Conservation (phyloP, 441 rosid species). For the Sinapis alba region DNA sequence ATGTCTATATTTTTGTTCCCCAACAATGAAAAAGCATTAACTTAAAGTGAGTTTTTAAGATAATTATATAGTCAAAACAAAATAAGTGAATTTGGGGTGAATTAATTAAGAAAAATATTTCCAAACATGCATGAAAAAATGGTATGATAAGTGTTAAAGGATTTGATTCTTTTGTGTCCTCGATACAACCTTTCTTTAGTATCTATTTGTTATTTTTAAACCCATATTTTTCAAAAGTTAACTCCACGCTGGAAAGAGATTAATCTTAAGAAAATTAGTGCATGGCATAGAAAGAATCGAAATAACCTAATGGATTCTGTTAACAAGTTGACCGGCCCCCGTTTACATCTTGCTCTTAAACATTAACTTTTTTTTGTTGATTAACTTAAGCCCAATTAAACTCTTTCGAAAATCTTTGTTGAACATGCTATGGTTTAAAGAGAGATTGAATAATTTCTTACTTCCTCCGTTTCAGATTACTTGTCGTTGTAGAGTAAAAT, state of each 20-base stretch:
- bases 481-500: too few relatives aligned
- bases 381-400: background rate
- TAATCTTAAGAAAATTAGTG: background rate
- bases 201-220: too few relatives aligned
- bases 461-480: too few relatives aligned
- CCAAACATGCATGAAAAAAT: background rate
- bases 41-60: background rate
- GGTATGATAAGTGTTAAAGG: too few relatives aligned
- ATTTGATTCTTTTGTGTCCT: too few relatives aligned
- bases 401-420: background rate
- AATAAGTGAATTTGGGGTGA: background rate
- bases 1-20: constrained; percentile 32
- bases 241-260: background rate
- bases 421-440: background rate
- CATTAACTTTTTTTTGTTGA: background rate
- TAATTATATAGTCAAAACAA: background rate
- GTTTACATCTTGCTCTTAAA: background rate
- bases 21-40: background rate
- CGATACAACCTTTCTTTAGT: too few relatives aligned
- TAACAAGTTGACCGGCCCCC: background rate
- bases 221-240: too few relatives aligned
- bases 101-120: background rate
- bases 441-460: background rate
- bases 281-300: background rate
- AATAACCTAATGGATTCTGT: constrained; percentile 5